Evolutionary conservation across 257 asterid genomes (phyloP).

Genomic region (Petunia secreta): DNA sequence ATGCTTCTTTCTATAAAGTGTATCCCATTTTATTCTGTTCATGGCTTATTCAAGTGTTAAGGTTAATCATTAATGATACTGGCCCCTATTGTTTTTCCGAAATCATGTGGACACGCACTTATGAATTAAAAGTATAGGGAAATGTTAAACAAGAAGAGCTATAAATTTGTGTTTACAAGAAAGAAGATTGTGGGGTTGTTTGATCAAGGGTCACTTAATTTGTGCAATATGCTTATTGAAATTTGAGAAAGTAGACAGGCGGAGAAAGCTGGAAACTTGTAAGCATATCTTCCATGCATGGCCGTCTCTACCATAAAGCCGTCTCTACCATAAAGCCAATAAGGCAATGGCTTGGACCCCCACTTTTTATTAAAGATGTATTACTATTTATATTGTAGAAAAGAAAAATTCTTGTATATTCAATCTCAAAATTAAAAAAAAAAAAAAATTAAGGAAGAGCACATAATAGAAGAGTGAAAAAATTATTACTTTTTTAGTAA

Average conservation of each 20-base stretch:
- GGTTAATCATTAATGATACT: not conserved
- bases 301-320: too few species aligned
- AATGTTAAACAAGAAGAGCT: not conserved
- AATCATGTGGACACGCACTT: not conserved
- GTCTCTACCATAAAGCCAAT: too few species aligned
- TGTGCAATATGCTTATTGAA: conserved; percentile 23
- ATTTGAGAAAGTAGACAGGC: not conserved
- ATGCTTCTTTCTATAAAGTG: not conserved
- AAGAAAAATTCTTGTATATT: too few species aligned
- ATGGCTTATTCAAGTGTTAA: conserved; percentile 10
- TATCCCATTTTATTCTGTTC: conserved; percentile 16
- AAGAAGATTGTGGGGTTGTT: not conserved
- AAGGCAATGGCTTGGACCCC: too few species aligned
- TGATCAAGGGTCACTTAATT: too few species aligned
- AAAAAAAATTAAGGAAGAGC: too few species aligned
- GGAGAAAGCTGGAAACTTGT: not conserved
- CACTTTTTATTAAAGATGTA: too few species aligned
- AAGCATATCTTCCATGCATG: conserved; percentile 20
- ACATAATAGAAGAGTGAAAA: too few species aligned
- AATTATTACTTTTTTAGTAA: too few species aligned
- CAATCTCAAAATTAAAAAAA: too few species aligned
- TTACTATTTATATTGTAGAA: too few species aligned
- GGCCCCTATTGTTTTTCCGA: not conserved
- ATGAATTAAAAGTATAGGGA: too few species aligned
- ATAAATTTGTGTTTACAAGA: not conserved